A percentile compares a stretch with the other conserved stretches of the same genome.
Conservation (phyloP, 2,329 filamentous ascomycete species). For the Clarireedia monteithiana region DNA sequence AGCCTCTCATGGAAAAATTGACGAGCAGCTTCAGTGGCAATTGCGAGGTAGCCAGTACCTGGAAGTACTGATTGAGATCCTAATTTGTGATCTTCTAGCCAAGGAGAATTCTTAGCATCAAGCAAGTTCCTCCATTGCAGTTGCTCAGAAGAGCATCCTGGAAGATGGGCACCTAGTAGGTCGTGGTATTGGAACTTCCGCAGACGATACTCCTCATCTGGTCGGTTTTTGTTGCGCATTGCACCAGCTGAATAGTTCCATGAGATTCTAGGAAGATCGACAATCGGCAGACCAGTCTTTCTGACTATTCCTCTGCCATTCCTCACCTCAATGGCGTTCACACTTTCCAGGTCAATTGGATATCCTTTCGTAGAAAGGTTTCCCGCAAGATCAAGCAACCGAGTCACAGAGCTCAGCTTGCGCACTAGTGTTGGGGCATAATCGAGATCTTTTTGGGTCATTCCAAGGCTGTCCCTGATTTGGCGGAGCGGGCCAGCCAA, state of each 20-base stretch:
- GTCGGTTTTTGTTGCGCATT: constrained; percentile 17
- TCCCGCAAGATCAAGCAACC: constrained; percentile 9
- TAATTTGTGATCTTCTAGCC: constrained; percentile 44
- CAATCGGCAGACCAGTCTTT: not conserved
- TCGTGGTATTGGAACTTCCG: constrained; percentile 40
- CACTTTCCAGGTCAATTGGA: constrained; percentile 2
- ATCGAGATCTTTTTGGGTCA: constrained; percentile 24
- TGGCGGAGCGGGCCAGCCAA: constrained; percentile 12
- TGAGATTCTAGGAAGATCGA: constrained; percentile 34
- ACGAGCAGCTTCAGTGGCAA: constrained; percentile 2
- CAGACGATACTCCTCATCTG: constrained; percentile 43
- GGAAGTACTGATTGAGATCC: constrained; percentile 44
- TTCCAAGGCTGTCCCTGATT: not conserved
- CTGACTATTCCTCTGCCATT: not conserved
- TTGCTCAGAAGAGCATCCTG: constrained; percentile 29
- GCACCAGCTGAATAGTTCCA: constrained; percentile 36
- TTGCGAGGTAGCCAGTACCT: constrained; percentile 31
- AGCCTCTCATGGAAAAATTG: not conserved
- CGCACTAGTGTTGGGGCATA: constrained; percentile 13
- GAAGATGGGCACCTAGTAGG: constrained; percentile 35
- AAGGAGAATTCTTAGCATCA: constrained; percentile 33
- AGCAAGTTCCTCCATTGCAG: constrained; percentile 15
- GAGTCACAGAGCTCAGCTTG: not conserved
- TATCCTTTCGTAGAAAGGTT: constrained; percentile 6
- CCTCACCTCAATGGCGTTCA: constrained; percentile 26